phyloP scores from a whole-genome alignment of 2,329 filamentous ascomycete genomes.

The Alternaria viburni region DNA sequence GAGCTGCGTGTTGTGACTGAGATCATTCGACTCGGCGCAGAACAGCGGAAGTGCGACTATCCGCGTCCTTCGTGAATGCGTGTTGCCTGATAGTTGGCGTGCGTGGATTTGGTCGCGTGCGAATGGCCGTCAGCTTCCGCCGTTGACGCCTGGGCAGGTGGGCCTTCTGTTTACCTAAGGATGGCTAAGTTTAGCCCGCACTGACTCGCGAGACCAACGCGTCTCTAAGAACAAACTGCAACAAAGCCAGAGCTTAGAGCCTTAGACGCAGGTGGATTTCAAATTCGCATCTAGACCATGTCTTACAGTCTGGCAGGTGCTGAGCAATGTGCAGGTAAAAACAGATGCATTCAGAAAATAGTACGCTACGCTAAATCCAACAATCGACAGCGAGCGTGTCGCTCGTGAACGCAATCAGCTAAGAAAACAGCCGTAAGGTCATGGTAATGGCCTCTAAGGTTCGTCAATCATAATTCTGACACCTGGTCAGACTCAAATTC shows the following conservation, averaged over 20 bases:
- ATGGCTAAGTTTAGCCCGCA: conserved; percentile 11
- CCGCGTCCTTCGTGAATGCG: conserved; percentile 3
- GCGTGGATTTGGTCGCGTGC: not conserved
- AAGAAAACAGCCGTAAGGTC: not conserved
- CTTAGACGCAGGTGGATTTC: not conserved
- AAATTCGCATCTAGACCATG: not conserved
- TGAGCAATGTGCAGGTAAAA: conserved; percentile 8
- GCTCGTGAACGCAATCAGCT: conserved; percentile 4
- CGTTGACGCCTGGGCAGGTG: conserved; percentile 1
- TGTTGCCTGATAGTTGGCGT: not conserved
- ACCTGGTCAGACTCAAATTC: conserved; percentile 32
- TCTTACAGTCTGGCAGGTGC: not conserved
- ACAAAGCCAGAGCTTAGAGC: not conserved
- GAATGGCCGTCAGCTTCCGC: conserved; percentile 5
- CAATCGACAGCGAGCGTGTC: conserved; percentile 1
- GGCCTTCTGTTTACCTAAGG: conserved; percentile 20
- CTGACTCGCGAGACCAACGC: not conserved
- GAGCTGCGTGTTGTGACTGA: not conserved
- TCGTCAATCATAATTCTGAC: not conserved
- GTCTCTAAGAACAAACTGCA: not conserved
- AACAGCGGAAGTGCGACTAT: not conserved
- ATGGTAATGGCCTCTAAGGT: not conserved
- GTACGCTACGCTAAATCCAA: conserved; percentile 5
- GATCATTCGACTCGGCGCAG: not conserved
- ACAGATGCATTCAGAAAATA: conserved; percentile 3